phyloP scores from a whole-genome alignment of 805 yeast genomes.

The Wickerhamomyces silvicola region DNA sequence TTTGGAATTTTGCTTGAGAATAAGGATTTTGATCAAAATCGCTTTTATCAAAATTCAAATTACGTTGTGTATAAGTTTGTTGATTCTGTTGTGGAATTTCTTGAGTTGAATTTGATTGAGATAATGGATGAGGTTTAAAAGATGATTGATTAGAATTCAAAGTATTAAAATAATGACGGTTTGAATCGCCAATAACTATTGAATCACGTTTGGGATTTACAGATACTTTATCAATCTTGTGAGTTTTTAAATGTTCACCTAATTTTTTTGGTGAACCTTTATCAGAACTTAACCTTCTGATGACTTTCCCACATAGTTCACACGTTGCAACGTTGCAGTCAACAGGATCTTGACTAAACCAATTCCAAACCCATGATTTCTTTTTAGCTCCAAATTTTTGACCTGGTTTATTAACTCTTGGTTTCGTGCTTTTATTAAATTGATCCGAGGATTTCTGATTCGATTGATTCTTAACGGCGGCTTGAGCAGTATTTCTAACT shows the following conservation, averaged over 20 bases:
- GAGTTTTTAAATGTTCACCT: conserved; percentile 50
- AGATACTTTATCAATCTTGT: conserved; percentile 36
- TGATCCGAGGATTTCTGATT: background rate
- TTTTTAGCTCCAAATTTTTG: conserved; percentile 55
- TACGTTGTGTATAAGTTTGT: background rate
- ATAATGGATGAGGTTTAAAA: conserved; percentile 11
- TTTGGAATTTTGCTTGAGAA: conserved; percentile 40
- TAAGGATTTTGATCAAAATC: conserved; percentile 37
- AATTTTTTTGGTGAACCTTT: conserved; percentile 56
- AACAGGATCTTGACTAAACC: conserved; percentile 46
- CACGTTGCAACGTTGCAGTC: conserved; percentile 48
- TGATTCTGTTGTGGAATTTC: background rate
- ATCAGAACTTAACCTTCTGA: conserved; percentile 42
- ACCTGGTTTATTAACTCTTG: conserved; percentile 41
- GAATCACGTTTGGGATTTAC: conserved; percentile 35
- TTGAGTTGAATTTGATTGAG: conserved; percentile 2
- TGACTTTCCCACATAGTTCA: conserved; percentile 45
- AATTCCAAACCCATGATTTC: conserved; percentile 58
- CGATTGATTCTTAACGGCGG: conserved; percentile 1
- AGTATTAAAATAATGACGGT: conserved; percentile 28
- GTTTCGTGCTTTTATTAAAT: conserved; percentile 12
- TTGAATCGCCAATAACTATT: conserved; percentile 32
- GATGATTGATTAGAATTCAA: conserved; percentile 10
- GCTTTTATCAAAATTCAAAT: conserved; percentile 2
- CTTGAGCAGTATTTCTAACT: conserved; percentile 1